Evolutionary conservation across 441 rosid species (phyloP).

Genomic region (Brassica hybrid): DNA sequence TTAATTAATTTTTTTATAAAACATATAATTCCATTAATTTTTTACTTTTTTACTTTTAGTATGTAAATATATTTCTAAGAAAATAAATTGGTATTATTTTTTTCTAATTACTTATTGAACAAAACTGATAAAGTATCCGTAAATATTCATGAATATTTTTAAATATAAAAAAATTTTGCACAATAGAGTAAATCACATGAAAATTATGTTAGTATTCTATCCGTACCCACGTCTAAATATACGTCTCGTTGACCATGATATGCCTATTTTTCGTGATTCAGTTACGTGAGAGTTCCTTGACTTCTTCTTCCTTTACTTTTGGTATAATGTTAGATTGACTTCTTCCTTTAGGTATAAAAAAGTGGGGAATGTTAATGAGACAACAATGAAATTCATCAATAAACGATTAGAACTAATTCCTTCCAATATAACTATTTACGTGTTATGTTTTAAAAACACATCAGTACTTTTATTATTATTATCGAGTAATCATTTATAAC

Average conservation of each 20-base stretch:
- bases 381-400: not conserved
- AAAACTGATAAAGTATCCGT: no score
- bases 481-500: not conserved
- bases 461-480: not conserved
- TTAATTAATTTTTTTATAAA: no score
- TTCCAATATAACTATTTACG: not conserved
- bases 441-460: not conserved
- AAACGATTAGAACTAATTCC: not conserved
- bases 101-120: no score
- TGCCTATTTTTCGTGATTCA: slow-evolving; percentile 14
- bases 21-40: no score
- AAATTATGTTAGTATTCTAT: no score
- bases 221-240: not conserved
- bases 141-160: no score
- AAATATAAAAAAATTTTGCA: no score
- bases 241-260: slow-evolving; percentile 17
- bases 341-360: slow-evolving; percentile 1
- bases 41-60: no score
- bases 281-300: slow-evolving; percentile 4
- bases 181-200: no score
- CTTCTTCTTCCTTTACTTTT: slow-evolving; percentile 22
- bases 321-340: slow-evolving; percentile 28
- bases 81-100: no score
- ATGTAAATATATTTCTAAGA: no score
- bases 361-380: not conserved